A percentile compares a stretch with the other conserved stretches of the same genome.
Evolutionary conservation across 352 stramenopile species (phyloP).

Genomic region (Phytophthora pinifolia): DNA sequence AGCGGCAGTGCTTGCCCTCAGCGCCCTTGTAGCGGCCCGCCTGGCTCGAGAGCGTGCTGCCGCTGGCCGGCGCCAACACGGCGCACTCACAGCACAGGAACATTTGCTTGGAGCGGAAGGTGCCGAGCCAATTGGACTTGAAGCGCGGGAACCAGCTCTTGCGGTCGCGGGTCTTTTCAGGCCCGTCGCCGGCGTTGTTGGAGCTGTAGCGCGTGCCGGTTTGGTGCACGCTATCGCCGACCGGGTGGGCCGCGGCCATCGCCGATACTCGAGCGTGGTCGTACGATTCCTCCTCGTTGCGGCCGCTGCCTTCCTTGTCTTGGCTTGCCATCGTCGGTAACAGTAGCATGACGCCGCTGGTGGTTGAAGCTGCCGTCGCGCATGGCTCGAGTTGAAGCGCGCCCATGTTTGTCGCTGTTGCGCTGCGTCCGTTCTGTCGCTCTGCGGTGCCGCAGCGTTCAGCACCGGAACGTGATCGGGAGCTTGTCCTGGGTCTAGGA

Average conservation of each 20-base stretch:
- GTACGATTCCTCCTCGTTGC: not conserved
- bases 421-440: slow-evolving; percentile 22
- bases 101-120: slow-evolving; percentile 87
- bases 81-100: slow-evolving; percentile 85
- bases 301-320: not conserved
- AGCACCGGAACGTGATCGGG: slow-evolving; percentile 15
- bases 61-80: slow-evolving; percentile 36
- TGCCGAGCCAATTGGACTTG: slow-evolving; percentile 88
- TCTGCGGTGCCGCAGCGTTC: slow-evolving; percentile 10
- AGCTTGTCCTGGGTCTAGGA: slow-evolving; percentile 1
- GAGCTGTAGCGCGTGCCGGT: slow-evolving; percentile 64
- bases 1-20: slow-evolving; percentile 81
- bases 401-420: slow-evolving; percentile 19
- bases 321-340: not conserved
- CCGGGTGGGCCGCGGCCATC: slow-evolving; percentile 3
- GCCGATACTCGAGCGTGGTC: not conserved
- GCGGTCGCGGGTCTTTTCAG: slow-evolving; percentile 86
- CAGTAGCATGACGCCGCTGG: not conserved
- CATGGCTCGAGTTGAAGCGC: slow-evolving; percentile 26
- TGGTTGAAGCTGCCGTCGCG: slow-evolving; percentile 11
- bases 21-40: slow-evolving; percentile 71
- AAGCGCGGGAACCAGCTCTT: slow-evolving; percentile 89
- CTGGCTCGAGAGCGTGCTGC: slow-evolving; percentile 25
- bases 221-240: slow-evolving; percentile 51
- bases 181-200: slow-evolving; percentile 74